Conservation (phyloP, 2,329 filamentous ascomycete genomes). For the Aspergillus pseudoglaucus region DNA sequence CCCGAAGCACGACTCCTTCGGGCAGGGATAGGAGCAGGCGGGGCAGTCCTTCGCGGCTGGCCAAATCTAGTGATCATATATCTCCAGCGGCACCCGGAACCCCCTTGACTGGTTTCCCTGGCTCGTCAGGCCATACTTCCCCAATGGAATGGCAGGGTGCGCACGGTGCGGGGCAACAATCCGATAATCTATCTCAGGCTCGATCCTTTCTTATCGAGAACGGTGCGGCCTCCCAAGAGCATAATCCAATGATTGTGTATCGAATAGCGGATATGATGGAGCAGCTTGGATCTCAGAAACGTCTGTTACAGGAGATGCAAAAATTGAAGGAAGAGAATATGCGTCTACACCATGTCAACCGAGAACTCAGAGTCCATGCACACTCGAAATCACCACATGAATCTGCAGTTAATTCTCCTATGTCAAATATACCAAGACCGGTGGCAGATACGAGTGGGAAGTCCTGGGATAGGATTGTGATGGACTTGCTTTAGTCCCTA, state of each 20-base stretch:
- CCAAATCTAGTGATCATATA: background rate
- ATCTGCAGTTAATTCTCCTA: constrained; percentile 1
- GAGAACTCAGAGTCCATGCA: background rate
- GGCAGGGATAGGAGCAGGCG: background rate
- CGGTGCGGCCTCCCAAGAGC: background rate
- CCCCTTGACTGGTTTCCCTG: background rate
- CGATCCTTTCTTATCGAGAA: background rate
- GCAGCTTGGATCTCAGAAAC: constrained; percentile 15
- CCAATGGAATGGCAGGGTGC: background rate
- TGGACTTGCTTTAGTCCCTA: constrained; percentile 15
- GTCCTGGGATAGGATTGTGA: constrained; percentile 20
- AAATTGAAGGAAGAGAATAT: constrained; percentile 16
- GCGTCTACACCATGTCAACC: background rate
- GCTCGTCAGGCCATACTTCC: background rate
- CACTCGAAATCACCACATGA: background rate
- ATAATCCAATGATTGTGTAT: constrained; percentile 6
- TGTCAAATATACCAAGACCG: constrained; percentile 7
- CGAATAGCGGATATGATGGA: constrained; percentile 18
- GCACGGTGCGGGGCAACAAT: background rate
- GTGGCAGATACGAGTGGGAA: constrained; percentile 10
- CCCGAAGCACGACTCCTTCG: background rate
- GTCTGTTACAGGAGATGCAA: constrained; percentile 12
- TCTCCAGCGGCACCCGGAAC: background rate
- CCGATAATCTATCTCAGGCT: background rate
- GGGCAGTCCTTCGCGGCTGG: background rate